phyloP scores from a whole-genome alignment of 2,329 filamentous ascomycete species.

The Xylariales sp. region DNA sequence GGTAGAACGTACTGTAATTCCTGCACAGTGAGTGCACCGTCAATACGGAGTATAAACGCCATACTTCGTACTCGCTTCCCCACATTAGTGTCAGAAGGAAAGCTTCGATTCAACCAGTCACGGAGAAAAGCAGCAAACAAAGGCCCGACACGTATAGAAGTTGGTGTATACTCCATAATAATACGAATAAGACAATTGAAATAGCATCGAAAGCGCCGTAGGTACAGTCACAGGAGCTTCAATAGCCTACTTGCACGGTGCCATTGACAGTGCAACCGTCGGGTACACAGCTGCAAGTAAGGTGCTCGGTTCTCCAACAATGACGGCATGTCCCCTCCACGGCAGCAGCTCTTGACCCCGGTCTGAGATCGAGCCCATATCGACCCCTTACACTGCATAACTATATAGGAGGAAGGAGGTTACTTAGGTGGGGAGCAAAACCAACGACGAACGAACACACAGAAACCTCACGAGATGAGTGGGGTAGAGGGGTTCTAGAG shows the following conservation, averaged over 20 bases:
- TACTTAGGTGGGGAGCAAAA: background rate
- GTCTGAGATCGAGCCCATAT: constrained; percentile 6
- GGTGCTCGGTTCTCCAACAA: constrained; percentile 23
- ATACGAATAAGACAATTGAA: background rate
- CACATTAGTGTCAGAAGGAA: constrained; percentile 12
- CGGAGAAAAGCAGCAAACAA: background rate
- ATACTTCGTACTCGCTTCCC: background rate
- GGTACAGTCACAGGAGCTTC: background rate
- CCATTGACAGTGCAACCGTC: constrained; percentile 8
- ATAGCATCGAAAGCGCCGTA: background rate
- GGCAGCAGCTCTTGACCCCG: constrained; percentile 22
- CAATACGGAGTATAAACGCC: background rate
- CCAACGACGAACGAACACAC: background rate
- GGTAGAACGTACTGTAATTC: constrained; percentile 1
- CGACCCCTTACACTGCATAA: too few relatives aligned
- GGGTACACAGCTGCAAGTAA: constrained; percentile 18
- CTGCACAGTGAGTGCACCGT: background rate
- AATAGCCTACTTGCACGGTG: background rate
- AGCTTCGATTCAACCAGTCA: background rate
- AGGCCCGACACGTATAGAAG: background rate
- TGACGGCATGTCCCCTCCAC: constrained; percentile 32
- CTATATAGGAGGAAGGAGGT: background rate
- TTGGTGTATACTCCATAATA: background rate
- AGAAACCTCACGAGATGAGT: background rate
- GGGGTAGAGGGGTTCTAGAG: too few relatives aligned